Percentiles rank a stretch among this genome's conserved stretches.
Conservation (phyloP, 129 eudicot species). For the Cynara cardunculus region DNA sequence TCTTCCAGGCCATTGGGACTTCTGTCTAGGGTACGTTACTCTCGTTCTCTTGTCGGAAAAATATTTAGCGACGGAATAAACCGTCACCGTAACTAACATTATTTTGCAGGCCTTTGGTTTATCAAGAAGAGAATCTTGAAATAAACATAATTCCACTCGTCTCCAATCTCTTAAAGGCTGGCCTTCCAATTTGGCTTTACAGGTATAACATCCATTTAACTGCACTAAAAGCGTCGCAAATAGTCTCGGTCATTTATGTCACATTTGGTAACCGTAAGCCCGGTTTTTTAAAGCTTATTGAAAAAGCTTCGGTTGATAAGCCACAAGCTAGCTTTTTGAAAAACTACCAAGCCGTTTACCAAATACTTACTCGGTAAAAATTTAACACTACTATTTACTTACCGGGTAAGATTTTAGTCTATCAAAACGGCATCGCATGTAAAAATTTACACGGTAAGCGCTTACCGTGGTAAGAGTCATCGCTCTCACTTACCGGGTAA, state of each 20-base stretch:
- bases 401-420: too few relatives aligned
- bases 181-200: slow-evolving; percentile 36
- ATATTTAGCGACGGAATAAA: not conserved
- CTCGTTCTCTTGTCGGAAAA: not conserved
- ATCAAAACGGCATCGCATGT: too few relatives aligned
- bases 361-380: too few relatives aligned
- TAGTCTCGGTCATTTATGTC: not conserved
- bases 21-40: slow-evolving; percentile 25
- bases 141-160: slow-evolving; percentile 37
- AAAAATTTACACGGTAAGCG: too few relatives aligned
- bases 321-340: not conserved
- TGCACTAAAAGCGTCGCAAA: not conserved
- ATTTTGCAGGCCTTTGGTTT: slow-evolving; percentile 30
- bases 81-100: not conserved
- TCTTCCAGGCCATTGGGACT: slow-evolving; percentile 35
- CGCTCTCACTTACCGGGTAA: too few relatives aligned
- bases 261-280: too few relatives aligned
- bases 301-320: too few relatives aligned
- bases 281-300: too few relatives aligned
- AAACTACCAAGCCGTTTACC: too few relatives aligned
- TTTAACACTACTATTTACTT: too few relatives aligned
- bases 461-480: too few relatives aligned
- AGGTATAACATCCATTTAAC: slow-evolving; percentile 8
- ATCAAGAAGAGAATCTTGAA: slow-evolving; percentile 38
- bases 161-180: slow-evolving; percentile 21